These are phyloP conservation scores for Mycosphaerelloides madeirae DNA, from an alignment of 2,329 filamentous ascomycete genomes.

Conservation along the genomic window DNA sequence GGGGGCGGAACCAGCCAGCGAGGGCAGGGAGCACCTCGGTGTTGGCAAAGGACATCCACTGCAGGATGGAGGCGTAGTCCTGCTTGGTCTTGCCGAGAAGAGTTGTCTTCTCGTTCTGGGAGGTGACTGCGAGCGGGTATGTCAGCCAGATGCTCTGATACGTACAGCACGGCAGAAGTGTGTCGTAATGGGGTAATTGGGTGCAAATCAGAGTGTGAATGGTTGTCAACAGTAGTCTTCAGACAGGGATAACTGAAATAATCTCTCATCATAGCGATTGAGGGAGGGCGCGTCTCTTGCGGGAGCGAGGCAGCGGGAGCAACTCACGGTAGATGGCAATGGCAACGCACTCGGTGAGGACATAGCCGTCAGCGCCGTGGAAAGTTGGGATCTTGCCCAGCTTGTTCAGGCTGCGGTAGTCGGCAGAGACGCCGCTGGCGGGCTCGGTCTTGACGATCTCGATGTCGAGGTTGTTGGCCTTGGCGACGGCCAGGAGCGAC, in stretches of 20 bases:
- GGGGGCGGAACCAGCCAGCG: conserved; percentile 78
- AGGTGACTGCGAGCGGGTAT: conserved; percentile 64
- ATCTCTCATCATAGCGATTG: conserved; percentile 64
- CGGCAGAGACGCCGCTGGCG: conserved; percentile 59
- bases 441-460: conserved; percentile 72
- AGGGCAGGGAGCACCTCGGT: conserved; percentile 70
- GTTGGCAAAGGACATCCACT: conserved; percentile 98
- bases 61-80: conserved; percentile 96
- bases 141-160: conserved; percentile 5
- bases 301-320: background rate
- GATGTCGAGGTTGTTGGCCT: conserved; percentile 93
- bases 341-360: conserved; percentile 83
- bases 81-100: conserved; percentile 99
- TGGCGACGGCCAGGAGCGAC: conserved; percentile 85
- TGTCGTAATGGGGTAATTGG: background rate
- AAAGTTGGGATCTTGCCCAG: conserved; percentile 92
- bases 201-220: conserved; percentile 70
- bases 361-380: conserved; percentile 84
- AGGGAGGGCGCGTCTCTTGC: conserved; percentile 7
- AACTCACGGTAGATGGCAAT: conserved; percentile 96
- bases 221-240: conserved; percentile 84
- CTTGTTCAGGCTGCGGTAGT: conserved; percentile 81
- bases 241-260: conserved; percentile 98
- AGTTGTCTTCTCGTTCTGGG: conserved; percentile 99
- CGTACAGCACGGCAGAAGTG: conserved; percentile 9